Percentiles rank a stretch among this genome's conserved stretches.
phyloP scores from a whole-genome alignment of 2,329 filamentous ascomycete species.

The Xylogone sp. region DNA sequence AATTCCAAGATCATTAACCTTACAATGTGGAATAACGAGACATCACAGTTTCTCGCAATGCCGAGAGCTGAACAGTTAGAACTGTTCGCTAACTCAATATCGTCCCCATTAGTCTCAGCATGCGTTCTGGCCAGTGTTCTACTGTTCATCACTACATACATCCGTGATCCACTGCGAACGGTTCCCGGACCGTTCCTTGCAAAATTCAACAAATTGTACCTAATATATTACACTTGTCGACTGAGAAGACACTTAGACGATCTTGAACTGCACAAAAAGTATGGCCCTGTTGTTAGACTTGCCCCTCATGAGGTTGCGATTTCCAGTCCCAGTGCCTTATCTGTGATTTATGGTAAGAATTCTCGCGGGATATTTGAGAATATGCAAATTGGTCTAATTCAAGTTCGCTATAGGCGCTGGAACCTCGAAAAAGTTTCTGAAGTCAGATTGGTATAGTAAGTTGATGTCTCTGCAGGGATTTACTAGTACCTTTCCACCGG shows the following conservation, averaged over 20 bases:
- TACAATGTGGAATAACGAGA: too few relatives aligned
- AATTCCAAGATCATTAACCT: too few relatives aligned
- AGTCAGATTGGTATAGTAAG: constrained; percentile 8
- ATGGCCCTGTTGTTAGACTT: constrained; percentile 46
- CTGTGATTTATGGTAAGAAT: constrained; percentile 10
- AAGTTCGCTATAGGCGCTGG: constrained; percentile 3
- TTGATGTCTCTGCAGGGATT: too few relatives aligned
- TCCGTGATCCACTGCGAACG: constrained; percentile 31
- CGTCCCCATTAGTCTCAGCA: too few relatives aligned
- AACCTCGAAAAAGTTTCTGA: constrained; percentile 8
- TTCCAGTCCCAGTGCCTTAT: constrained; percentile 32
- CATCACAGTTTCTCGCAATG: too few relatives aligned
- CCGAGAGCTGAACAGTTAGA: too few relatives aligned
- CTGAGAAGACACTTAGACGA: constrained; percentile 11
- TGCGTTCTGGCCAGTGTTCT: not conserved
- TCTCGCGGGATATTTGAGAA: not conserved
- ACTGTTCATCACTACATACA: constrained; percentile 7
- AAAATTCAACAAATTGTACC: constrained; percentile 41
- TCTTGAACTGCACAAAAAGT: constrained; percentile 35
- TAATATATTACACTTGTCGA: constrained; percentile 26
- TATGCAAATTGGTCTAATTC: not conserved
- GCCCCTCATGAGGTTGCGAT: constrained; percentile 45
- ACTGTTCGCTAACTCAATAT: too few relatives aligned
- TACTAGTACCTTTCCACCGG: too few relatives aligned
- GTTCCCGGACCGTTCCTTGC: constrained; percentile 43